phyloP scores from a whole-genome alignment of 192 early-diverging fungal genomes.

The Rhizoclosmatium sp. region DNA sequence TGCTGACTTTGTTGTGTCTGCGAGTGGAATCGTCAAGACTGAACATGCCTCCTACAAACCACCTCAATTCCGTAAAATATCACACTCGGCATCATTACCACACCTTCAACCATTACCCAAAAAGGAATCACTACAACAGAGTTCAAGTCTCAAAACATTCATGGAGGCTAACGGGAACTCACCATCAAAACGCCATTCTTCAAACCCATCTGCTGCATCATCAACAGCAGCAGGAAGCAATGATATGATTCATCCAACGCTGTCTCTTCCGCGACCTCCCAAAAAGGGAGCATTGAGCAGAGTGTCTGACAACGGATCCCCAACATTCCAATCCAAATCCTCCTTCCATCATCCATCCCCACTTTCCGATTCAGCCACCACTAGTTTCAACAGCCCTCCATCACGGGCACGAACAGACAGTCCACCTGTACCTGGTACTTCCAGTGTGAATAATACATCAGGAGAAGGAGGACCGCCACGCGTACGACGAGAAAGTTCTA shows the following conservation, averaged over 20 bases:
- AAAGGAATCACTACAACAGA: too few species aligned
- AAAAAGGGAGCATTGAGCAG: background rate
- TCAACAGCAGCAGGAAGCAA: background rate
- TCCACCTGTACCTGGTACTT: background rate
- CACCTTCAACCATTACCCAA: too few species aligned
- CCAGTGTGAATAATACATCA: too few species aligned
- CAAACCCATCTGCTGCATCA: background rate
- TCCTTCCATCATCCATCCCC: background rate
- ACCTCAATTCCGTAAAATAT: background rate
- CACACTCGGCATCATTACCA: background rate
- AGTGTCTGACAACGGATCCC: background rate
- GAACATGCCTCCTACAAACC: background rate
- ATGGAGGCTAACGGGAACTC: background rate
- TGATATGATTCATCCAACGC: background rate
- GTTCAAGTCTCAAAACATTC: background rate
- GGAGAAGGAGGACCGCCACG: background rate
- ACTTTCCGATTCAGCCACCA: conserved; percentile 1
- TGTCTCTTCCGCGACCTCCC: background rate
- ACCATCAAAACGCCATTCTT: background rate
- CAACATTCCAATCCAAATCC: background rate
- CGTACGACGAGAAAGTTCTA: background rate
- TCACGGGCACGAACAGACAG: too few species aligned
- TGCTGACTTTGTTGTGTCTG: background rate
- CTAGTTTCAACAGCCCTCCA: background rate
- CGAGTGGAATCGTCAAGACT: background rate